Evolutionary conservation across 495 filamentous ascomycete genomes (phyloP), one percentile per base, ranked within the genome.

Genomic region (Penicillium arizonense): DNA sequence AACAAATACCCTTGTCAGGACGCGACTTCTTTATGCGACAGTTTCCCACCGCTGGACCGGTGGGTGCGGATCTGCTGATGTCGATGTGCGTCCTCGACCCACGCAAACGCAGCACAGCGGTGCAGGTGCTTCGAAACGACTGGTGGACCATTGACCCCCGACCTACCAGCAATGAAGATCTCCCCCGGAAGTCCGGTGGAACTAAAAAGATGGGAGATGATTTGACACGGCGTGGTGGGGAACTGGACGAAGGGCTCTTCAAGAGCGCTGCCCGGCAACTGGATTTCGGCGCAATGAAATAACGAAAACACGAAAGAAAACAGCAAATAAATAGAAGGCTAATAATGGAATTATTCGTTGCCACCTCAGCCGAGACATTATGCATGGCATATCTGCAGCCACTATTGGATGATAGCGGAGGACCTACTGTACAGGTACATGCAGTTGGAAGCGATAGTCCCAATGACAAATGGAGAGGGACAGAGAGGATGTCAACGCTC

Each of bases 111-210:
- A 82, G 86, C 47, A 90, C 86, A 2, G 88, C 91, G 1, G 70
- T 81, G 34, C 78, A 90, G 59, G 83, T 90, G 52, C 76, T 99
- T 36, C 78, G 86, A 65, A 91, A 97, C 69, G 72, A 75, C 47
- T 99, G 91, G 88, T 99, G 94, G 88, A 75, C 77, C 10, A 83
- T 74, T 21, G 87, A 95, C 13, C 95, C 95, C 5, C 81, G 80
- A 57, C 93, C 95, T 7, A 96, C 90, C 23, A 78, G 79, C 40
- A 94, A 93, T 62, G 82, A 93, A 65, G 79, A 92, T 61, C 76
- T 97, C 44, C 95, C 95, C 47, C 86, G 81, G 48, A 79, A 77
- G 37, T 84, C 84, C 0, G 89, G 82, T 0, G 82, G 82, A 11
- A 59, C 71, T 7, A 82, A 87, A 57, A 93, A 89, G 71, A 82